Evolutionary conservation across 1,139 yeast genomes (phyloP), one percentile per base, ranked within the genome.

Genomic region (Hemisphaericaspora lyxosophila): DNA sequence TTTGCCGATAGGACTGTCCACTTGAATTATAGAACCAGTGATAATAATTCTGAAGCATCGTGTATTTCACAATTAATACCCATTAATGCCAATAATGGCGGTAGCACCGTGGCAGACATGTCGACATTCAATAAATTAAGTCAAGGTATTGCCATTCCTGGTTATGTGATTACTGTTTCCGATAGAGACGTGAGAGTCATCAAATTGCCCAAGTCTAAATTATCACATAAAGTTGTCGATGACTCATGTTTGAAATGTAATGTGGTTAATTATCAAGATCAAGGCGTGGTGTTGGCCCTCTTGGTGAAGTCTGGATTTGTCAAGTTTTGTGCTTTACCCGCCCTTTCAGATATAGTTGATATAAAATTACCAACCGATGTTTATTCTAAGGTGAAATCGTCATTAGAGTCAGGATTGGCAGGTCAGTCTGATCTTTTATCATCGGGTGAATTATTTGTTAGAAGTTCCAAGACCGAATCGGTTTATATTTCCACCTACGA

Each of bases 401-500:
- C 64, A 0, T 45, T 67, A 26, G 57, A 51, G 8, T 43, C 58
- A 1, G 61, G 55, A 3, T 42, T 45, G 3, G 59, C 65, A 0
- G 35, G 53, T 6, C 46, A 54, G 4, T 64, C 73, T 1, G 57
- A 54, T 16, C 50, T 90, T 1, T 62, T 85, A 30, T 70, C 76
- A 24, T 78, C 82, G 33, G 97, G 98, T 13, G 95, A 88, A 49
- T 62, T 88, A 4, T 68, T 84, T 37, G 54, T 86, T 3, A 73
- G 90, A 45, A 67, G 77, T 11, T 75, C 77, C 37, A 65, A 67
- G 24, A 73, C 82, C 1, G 83, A 81, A 47, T 80, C 86, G 0
- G 48, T 60, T 16, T 57, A 60, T 39, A 64, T 36, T 37, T 50
- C 36, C 34, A 42, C 39, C 12, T 53, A 42, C 34, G 49, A 40